Percentiles rank a stretch among this genome's conserved stretches.
phyloP scores from a whole-genome alignment of 306 rosid genomes.

The Prosopis cineraria region DNA sequence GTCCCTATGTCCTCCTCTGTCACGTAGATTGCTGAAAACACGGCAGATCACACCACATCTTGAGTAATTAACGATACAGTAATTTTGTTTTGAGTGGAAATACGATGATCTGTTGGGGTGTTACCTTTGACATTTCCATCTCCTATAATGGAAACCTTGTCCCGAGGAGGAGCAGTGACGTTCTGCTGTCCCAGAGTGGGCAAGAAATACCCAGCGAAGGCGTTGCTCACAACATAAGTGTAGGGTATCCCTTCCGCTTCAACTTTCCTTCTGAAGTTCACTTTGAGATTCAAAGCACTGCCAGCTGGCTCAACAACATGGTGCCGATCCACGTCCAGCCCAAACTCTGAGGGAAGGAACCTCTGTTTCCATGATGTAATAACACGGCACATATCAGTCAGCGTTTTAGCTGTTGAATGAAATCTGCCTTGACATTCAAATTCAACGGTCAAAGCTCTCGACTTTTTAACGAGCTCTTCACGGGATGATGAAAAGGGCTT shows the following conservation, averaged over 20 bases:
- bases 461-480: too few relatives aligned
- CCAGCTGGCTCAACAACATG: slow-evolving; percentile 9
- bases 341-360: slow-evolving; percentile 29
- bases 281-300: neutral
- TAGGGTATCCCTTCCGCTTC: slow-evolving; percentile 33
- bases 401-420: neutral
- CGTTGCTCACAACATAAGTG: neutral
- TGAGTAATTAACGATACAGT: neutral
- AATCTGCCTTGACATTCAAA: neutral
- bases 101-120: neutral
- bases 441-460: neutral
- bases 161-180: slow-evolving; percentile 12
- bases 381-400: neutral
- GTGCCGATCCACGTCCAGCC: slow-evolving; percentile 5
- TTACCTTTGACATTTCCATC: slow-evolving; percentile 32
- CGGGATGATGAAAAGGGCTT: neutral
- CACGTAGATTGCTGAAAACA: neutral
- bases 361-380: slow-evolving; percentile 3
- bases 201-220: neutral
- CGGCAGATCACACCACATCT: neutral
- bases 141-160: slow-evolving; percentile 18
- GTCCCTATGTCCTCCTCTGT: slow-evolving; percentile 27
- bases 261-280: neutral
- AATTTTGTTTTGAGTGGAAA: neutral
- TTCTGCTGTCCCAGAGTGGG: slow-evolving; percentile 2